Conservation (phyloP, 345 rosid genomes). For the Euphorbia tirucalli region DNA sequence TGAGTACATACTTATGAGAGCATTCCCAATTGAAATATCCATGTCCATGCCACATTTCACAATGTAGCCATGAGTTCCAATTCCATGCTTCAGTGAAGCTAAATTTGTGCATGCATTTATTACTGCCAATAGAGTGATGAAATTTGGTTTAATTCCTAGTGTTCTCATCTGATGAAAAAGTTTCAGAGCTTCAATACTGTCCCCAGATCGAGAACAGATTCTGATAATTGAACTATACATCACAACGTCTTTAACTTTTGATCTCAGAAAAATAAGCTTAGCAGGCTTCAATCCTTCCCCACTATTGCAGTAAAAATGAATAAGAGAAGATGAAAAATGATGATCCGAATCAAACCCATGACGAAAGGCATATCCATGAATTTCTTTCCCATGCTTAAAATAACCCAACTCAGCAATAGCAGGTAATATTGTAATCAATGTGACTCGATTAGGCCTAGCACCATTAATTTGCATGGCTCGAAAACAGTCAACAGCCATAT, state of each 20-base stretch:
- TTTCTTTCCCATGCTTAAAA: slow-evolving; percentile 38
- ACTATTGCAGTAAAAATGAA: slow-evolving; percentile 41
- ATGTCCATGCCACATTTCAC: slow-evolving; percentile 39
- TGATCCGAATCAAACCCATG: slow-evolving; percentile 33
- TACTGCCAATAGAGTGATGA: slow-evolving; percentile 48
- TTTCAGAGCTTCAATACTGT: slow-evolving; percentile 37
- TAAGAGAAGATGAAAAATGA: slow-evolving; percentile 39
- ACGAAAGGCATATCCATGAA: slow-evolving; percentile 54
- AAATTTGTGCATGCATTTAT: slow-evolving; percentile 43
- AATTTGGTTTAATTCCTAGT: slow-evolving; percentile 44
- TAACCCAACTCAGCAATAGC: slow-evolving; percentile 33
- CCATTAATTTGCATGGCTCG: slow-evolving; percentile 46
- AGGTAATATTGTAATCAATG: slow-evolving; percentile 34
- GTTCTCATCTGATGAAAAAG: slow-evolving; percentile 42
- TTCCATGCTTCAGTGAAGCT: slow-evolving; percentile 33
- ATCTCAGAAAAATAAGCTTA: slow-evolving; percentile 39
- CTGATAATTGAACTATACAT: slow-evolving; percentile 54
- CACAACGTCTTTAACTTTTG: slow-evolving; percentile 48
- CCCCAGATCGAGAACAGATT: slow-evolving; percentile 37
- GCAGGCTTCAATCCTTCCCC: slow-evolving; percentile 23
- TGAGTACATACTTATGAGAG: slow-evolving; percentile 57
- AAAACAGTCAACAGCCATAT: slow-evolving; percentile 37
- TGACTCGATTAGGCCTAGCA: slow-evolving; percentile 41
- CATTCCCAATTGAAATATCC: slow-evolving; percentile 37
- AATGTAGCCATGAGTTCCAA: slow-evolving; percentile 40